phyloP scores from a whole-genome alignment of 345 rosid genomes.

The Pseudoturritis turrita region DNA sequence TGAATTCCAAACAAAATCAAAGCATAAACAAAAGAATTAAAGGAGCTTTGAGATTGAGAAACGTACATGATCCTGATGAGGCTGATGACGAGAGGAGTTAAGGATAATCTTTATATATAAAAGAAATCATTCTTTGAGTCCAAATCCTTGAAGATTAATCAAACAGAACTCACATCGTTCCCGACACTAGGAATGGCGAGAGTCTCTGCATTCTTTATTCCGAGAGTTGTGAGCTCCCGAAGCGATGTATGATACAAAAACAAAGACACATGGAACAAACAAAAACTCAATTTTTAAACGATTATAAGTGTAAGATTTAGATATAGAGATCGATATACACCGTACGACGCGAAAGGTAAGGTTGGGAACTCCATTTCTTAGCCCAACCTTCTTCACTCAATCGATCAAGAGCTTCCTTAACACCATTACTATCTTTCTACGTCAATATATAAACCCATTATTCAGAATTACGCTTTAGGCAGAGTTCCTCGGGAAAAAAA shows the following conservation, averaged over 20 bases:
- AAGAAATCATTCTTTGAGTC: background rate
- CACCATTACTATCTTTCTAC: constrained; percentile 85
- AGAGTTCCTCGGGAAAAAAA: background rate
- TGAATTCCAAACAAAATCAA: background rate
- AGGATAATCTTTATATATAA: no score
- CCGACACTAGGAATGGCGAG: constrained; percentile 94
- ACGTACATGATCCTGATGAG: constrained; percentile 46
- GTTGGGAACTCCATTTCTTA: constrained; percentile 93
- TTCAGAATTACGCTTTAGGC: background rate
- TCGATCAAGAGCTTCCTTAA: constrained; percentile 71
- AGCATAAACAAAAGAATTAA: background rate
- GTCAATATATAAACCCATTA: background rate
- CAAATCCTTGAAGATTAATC: background rate
- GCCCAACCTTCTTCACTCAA: constrained; percentile 81
- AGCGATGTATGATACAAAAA: constrained; percentile 61
- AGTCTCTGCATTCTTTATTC: constrained; percentile 81
- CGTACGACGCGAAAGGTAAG: constrained; percentile 90
- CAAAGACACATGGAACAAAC: background rate
- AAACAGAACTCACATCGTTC: constrained; percentile 62
- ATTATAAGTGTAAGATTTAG: background rate
- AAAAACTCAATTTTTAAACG: background rate
- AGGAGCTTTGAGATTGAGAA: background rate
- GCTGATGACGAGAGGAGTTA: constrained; percentile 45
- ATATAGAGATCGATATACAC: constrained; percentile 45
- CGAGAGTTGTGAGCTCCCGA: constrained; percentile 72